phyloP scores from a whole-genome alignment of 75 land plant species.

The Cryptomeria japonica region DNA sequence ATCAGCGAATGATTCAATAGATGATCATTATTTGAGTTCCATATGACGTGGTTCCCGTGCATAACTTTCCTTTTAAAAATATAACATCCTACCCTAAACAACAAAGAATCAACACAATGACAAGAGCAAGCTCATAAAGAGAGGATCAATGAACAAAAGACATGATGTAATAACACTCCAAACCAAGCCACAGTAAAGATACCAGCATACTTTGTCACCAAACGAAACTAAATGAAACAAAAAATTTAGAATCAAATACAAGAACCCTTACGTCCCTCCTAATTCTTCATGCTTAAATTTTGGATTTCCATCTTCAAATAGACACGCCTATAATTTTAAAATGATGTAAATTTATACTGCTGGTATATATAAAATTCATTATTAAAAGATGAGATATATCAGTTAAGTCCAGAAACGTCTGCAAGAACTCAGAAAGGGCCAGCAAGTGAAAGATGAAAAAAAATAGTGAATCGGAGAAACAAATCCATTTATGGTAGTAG shows the following conservation, averaged over 20 bases:
- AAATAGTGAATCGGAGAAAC: background rate
- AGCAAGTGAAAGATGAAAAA: background rate
- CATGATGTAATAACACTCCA: background rate
- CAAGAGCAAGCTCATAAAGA: background rate
- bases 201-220: background rate
- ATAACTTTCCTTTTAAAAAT: background rate
- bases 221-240: background rate
- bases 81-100: background rate
- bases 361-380: background rate
- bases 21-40: background rate
- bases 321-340: background rate
- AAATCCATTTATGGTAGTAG: background rate
- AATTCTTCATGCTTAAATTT: background rate
- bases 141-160: background rate
- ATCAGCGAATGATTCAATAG: background rate
- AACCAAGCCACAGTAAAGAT: background rate
- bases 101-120: background rate
- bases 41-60: background rate
- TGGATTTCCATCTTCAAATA: background rate
- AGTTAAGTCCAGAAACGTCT: background rate
- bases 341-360: background rate
- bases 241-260: background rate
- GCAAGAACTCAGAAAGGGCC: conserved; percentile 3
- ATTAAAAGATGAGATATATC: background rate
- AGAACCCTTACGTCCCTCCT: background rate